phyloP scores from a whole-genome alignment of 805 yeast species.

The Starmerella apis region DNA sequence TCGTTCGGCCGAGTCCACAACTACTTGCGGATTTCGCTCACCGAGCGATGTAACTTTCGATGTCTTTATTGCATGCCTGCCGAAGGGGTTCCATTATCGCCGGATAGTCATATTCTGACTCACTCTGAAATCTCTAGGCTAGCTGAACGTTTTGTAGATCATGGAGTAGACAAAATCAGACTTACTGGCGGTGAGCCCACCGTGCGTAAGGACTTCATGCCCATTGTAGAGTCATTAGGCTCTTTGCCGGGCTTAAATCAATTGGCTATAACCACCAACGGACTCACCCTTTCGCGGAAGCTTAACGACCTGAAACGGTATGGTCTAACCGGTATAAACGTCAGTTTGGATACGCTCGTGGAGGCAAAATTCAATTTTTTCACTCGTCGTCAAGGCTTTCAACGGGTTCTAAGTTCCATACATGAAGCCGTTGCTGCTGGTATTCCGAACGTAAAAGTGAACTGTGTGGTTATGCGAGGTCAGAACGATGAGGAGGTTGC shows the following conservation, averaged over 20 bases:
- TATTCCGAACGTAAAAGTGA: constrained; percentile 40
- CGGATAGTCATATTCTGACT: constrained; percentile 35
- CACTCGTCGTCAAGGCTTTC: constrained; percentile 43
- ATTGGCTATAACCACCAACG: constrained; percentile 45
- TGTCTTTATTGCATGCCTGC: constrained; percentile 48
- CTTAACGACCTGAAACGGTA: constrained; percentile 34
- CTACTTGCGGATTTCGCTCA: constrained; percentile 42
- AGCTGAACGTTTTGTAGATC: constrained; percentile 37
- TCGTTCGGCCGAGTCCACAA: constrained; percentile 39
- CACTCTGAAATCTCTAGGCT: constrained; percentile 38
- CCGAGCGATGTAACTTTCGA: constrained; percentile 42
- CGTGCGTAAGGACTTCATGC: constrained; percentile 42
- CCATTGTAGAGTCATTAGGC: constrained; percentile 35
- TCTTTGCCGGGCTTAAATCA: constrained; percentile 37
- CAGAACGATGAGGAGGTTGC: constrained; percentile 44
- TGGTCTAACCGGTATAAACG: constrained; percentile 42
- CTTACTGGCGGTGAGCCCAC: constrained; percentile 52
- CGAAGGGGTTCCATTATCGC: constrained; percentile 43
- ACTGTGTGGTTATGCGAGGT: constrained; percentile 42
- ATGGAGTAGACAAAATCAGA: constrained; percentile 44
- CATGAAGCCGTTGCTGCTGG: constrained; percentile 38
- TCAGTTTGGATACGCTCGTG: constrained; percentile 42
- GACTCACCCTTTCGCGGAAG: constrained; percentile 42
- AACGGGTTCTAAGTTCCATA: constrained; percentile 38
- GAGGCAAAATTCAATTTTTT: constrained; percentile 43